These are phyloP conservation scores for Diphasiastrum complanatum DNA, from an alignment of 83 land plant genomes.

Conservation along the genomic window DNA sequence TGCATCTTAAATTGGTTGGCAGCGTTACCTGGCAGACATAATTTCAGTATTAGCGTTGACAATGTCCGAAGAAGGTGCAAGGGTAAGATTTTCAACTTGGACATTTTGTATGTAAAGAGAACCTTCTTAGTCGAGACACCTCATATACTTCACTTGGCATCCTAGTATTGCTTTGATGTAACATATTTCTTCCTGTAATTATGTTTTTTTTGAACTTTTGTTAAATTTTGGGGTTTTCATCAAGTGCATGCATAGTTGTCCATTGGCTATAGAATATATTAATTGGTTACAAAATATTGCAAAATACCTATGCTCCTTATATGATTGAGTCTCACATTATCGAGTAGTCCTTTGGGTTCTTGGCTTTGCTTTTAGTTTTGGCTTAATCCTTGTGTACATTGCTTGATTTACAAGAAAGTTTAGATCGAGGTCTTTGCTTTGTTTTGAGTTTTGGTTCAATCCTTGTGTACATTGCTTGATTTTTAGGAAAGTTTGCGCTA, in stretches of 20 bases:
- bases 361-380: no score
- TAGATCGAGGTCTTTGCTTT: not conserved
- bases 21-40: slow-evolving; percentile 85
- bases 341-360: no score
- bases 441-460: not conserved
- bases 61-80: slow-evolving; percentile 93
- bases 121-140: no score
- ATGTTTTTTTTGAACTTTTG: not conserved
- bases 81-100: slow-evolving; percentile 41
- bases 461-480: not conserved
- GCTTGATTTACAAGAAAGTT: not conserved
- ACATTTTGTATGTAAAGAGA: no score
- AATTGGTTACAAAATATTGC: no score
- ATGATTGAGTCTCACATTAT: no score
- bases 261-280: no score
- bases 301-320: no score
- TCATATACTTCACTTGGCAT: no score
- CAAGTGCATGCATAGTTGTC: no score
- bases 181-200: slow-evolving; percentile 10
- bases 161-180: not conserved
- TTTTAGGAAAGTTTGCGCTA: slow-evolving; percentile 83
- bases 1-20: no score
- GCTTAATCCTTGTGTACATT: no score
- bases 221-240: not conserved
- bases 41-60: slow-evolving; percentile 93